These are phyloP conservation scores for Chlorella vulgaris DNA, from an alignment of 139 green algal species.

Conservation along the genomic window DNA sequence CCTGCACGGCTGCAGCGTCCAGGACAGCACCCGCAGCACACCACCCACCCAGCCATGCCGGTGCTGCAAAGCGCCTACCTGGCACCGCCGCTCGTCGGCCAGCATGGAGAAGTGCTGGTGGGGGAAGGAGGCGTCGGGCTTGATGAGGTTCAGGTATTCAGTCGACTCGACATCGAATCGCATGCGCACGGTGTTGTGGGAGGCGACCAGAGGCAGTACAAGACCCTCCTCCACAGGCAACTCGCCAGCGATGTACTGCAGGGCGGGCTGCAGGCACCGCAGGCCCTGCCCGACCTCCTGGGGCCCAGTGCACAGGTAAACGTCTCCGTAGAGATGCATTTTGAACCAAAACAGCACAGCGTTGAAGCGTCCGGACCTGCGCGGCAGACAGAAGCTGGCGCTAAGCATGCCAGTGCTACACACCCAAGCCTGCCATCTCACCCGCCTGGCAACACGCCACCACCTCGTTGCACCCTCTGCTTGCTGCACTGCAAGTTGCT, in stretches of 20 bases:
- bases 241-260: constrained; percentile 79
- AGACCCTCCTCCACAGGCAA: constrained; percentile 55
- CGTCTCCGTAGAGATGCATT: constrained; percentile 57
- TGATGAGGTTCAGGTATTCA: constrained; percentile 66
- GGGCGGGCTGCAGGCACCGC: constrained; percentile 56
- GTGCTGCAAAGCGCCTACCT: constrained; percentile 19
- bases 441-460: background rate
- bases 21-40: background rate
- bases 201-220: constrained; percentile 57
- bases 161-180: constrained; percentile 70
- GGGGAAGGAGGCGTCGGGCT: constrained; percentile 69
- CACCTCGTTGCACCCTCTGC: background rate
- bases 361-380: constrained; percentile 55
- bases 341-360: constrained; percentile 79
- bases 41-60: background rate
- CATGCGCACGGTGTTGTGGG: constrained; percentile 72
- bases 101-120: constrained; percentile 63
- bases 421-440: background rate
- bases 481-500: background rate
- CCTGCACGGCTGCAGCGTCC: no score
- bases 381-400: no score
- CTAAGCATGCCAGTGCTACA: no score
- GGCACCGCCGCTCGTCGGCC: constrained; percentile 48
- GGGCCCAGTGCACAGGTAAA: constrained; percentile 48
- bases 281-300: constrained; percentile 40